These are phyloP conservation scores for Annona squamosa DNA, from an alignment of 164 flowering plant genomes.

Conservation along the genomic window DNA sequence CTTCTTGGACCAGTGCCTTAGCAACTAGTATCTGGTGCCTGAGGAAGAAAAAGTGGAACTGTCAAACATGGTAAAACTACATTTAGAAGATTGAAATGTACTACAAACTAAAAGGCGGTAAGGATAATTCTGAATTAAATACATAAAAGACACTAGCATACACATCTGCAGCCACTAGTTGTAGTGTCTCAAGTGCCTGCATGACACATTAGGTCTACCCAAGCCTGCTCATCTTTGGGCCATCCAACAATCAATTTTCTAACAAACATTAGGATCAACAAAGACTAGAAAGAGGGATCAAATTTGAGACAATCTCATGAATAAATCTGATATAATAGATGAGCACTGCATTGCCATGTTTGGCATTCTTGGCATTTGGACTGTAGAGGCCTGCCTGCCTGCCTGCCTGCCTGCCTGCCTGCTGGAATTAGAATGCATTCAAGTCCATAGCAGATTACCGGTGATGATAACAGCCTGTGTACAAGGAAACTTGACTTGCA, in stretches of 20 bases:
- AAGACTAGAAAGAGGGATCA: background rate
- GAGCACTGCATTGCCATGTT: no score
- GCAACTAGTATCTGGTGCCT: constrained; percentile 71
- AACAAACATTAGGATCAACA: background rate
- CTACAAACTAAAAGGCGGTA: background rate
- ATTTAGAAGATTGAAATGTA: background rate
- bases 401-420: no score
- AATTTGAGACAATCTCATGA: no score
- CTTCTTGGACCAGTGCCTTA: constrained; percentile 70
- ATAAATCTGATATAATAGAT: no score
- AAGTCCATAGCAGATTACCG: constrained; percentile 34
- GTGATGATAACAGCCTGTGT: constrained; percentile 85
- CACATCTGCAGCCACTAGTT: background rate
- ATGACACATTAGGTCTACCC: background rate
- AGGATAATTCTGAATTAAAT: background rate
- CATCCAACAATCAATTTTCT: background rate
- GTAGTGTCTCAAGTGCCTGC: background rate
- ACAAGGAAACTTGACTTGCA: constrained; percentile 65
- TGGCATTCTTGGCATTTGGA: no score
- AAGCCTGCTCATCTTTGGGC: background rate
- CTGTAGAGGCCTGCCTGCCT: no score
- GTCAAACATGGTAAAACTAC: background rate
- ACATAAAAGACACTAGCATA: background rate
- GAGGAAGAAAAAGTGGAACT: constrained; percentile 3
- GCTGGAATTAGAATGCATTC: no score